Conservation (phyloP, 208 protist species). For the Leishmania guyanensis region DNA sequence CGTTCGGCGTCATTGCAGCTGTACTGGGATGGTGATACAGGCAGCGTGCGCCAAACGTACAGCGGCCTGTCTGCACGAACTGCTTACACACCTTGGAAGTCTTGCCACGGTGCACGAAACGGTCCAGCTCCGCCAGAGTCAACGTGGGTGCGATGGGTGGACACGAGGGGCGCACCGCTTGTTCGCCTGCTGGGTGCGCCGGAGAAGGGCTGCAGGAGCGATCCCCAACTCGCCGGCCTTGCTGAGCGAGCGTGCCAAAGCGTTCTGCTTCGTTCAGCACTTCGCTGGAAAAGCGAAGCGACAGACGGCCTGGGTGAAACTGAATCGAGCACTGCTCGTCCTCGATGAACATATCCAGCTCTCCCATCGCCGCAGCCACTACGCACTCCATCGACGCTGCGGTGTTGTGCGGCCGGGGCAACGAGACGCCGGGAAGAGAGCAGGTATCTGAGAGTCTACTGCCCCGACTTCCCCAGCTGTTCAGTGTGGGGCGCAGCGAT, state of each 20-base stretch:
- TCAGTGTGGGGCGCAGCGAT: slow-evolving; percentile 3
- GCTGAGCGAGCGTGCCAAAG: neutral
- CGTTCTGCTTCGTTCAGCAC: neutral
- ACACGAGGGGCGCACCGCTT: neutral
- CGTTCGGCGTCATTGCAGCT: neutral
- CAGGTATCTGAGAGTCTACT: slow-evolving; percentile 1
- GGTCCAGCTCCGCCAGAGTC: slow-evolving; percentile 18
- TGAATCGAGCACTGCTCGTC: slow-evolving; percentile 1
- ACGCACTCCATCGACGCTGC: slow-evolving; percentile 7
- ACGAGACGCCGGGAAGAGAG: neutral
- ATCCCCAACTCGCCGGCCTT: neutral
- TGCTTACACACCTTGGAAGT: slow-evolving; percentile 68
- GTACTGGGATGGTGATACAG: slow-evolving; percentile 64
- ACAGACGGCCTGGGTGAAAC: neutral
- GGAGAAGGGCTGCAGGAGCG: slow-evolving; percentile 7
- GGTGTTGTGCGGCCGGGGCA: neutral
- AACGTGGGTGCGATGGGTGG: neutral
- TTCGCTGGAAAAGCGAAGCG: slow-evolving; percentile 2
- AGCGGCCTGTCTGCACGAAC: slow-evolving; percentile 55
- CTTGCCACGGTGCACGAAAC: slow-evolving; percentile 21
- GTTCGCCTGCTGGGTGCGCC: too few relatives aligned
- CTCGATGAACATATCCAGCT: neutral
- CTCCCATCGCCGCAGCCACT: slow-evolving; percentile 1
- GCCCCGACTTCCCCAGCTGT: slow-evolving; percentile 5
- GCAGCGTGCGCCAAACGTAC: slow-evolving; percentile 77